A percentile compares a stretch with the other conserved stretches of the same genome.
These are phyloP conservation scores for Sergeia podlipaevii DNA, from an alignment of 208 protist species.

Conservation along the genomic window DNA sequence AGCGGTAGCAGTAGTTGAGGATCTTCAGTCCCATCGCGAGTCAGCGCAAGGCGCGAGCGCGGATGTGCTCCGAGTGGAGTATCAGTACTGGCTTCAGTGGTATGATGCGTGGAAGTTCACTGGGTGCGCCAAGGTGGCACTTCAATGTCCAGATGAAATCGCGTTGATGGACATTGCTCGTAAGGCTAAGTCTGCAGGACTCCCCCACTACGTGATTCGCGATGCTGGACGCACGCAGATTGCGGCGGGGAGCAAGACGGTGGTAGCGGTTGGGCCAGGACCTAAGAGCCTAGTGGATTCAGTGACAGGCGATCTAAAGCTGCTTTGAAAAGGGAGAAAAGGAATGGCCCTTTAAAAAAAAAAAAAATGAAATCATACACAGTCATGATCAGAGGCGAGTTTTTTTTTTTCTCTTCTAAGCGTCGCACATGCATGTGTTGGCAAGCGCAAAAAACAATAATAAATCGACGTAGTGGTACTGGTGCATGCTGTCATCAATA, in stretches of 20 bases:
- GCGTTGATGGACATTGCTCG: slow-evolving; percentile 44
- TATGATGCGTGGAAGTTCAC: slow-evolving; percentile 61
- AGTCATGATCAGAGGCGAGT: background rate
- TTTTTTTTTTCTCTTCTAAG: slow-evolving; percentile 3
- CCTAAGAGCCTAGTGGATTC: slow-evolving; percentile 74
- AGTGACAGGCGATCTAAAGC: slow-evolving; percentile 87
- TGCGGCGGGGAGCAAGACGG: slow-evolving; percentile 85
- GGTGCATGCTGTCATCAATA: too few species aligned
- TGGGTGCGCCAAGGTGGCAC: slow-evolving; percentile 76
- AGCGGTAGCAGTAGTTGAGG: slow-evolving; percentile 83
- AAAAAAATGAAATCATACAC: slow-evolving; percentile 8
- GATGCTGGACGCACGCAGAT: slow-evolving; percentile 95
- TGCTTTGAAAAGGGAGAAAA: too few species aligned
- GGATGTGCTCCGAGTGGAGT: slow-evolving; percentile 21
- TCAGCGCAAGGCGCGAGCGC: slow-evolving; percentile 25
- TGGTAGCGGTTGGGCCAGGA: slow-evolving; percentile 85
- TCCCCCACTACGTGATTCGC: slow-evolving; percentile 77
- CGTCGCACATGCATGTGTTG: background rate
- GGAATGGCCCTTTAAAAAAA: background rate
- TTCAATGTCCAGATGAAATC: slow-evolving; percentile 76
- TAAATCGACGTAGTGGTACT: too few species aligned
- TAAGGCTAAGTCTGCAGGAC: slow-evolving; percentile 28
- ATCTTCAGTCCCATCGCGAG: slow-evolving; percentile 33
- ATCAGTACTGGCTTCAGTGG: slow-evolving; percentile 47
- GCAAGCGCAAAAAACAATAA: too few species aligned